phyloP scores from a whole-genome alignment of 495 filamentous ascomycete species.

The Xylaria scruposa region DNA sequence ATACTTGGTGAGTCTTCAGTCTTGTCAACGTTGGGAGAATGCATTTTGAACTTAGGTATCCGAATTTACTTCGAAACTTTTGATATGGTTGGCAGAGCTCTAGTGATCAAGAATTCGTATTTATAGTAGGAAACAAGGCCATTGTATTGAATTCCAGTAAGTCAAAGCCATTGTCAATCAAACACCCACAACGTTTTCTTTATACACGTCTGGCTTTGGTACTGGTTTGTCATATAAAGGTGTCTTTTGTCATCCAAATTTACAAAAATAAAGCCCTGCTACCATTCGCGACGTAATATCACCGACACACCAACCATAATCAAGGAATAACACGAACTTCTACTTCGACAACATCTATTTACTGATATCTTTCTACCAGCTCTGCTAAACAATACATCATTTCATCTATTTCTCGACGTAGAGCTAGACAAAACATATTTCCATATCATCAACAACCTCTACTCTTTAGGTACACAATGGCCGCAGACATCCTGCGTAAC shows the following conservation, averaged over 20 bases:
- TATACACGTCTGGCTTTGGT: neutral
- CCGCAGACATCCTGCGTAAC: neutral
- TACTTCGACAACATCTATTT: neutral
- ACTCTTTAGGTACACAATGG: slow-evolving; percentile 9
- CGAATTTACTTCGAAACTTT: neutral
- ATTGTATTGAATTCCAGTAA: neutral
- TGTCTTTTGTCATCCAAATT: neutral
- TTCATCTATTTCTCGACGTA: neutral
- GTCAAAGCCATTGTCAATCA: neutral
- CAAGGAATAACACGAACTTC: neutral
- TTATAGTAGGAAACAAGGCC: neutral
- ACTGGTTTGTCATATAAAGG: neutral
- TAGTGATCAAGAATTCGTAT: neutral
- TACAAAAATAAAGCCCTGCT: neutral
- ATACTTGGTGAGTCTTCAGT: neutral
- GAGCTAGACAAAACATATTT: neutral
- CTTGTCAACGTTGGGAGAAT: neutral
- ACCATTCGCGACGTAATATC: neutral
- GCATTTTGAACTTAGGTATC: neutral
- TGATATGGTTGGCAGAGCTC: neutral
- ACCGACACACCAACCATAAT: neutral
- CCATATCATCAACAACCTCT: neutral
- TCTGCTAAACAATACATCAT: neutral
- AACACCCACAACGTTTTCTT: neutral
- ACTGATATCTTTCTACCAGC: neutral